Percentiles rank a stretch among this genome's conserved stretches.
Evolutionary conservation across 2,329 filamentous ascomycete species (phyloP).

Genomic region (Penicillium decumbens): DNA sequence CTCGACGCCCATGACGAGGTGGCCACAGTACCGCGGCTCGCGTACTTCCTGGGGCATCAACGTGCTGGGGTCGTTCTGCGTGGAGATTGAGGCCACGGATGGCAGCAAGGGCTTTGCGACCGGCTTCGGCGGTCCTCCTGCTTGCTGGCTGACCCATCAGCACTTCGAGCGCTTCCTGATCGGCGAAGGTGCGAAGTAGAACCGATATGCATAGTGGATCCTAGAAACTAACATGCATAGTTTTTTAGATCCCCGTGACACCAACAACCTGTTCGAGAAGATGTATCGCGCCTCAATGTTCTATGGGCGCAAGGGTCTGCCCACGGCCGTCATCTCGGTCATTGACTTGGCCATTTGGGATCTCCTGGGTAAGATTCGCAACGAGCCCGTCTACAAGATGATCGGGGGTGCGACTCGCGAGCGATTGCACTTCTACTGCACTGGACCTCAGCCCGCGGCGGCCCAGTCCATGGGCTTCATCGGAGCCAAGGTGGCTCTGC

Average conservation of each 20-base stretch:
- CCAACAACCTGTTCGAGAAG: conserved; percentile 87
- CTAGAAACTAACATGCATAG: background rate
- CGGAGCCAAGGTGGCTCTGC: conserved; percentile 83
- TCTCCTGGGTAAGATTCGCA: conserved; percentile 80
- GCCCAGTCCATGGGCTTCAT: conserved; percentile 85
- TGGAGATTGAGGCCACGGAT: conserved; percentile 83
- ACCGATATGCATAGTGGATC: background rate
- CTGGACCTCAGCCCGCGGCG: conserved; percentile 74
- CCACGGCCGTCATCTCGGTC: conserved; percentile 86
- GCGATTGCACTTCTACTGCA: conserved; percentile 88
- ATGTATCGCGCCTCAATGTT: conserved; percentile 97
- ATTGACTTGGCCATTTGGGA: conserved; percentile 94
- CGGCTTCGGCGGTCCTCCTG: conserved; percentile 87
- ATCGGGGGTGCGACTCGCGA: conserved; percentile 87
- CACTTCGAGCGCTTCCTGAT: conserved; percentile 91
- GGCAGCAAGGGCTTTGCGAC: conserved; percentile 93
- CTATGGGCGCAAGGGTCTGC: conserved; percentile 88
- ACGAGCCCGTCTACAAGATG: conserved; percentile 90
- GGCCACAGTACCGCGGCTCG: conserved; percentile 81
- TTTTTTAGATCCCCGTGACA: conserved; percentile 71
- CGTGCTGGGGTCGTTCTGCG: conserved; percentile 83
- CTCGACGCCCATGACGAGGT: conserved; percentile 84
- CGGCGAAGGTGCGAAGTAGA: conserved; percentile 56
- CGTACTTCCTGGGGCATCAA: conserved; percentile 95
- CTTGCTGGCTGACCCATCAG: conserved; percentile 88